These are phyloP conservation scores for Puccinia hordei DNA, from an alignment of 1,284 basidiomycete genomes.

Conservation along the genomic window DNA sequence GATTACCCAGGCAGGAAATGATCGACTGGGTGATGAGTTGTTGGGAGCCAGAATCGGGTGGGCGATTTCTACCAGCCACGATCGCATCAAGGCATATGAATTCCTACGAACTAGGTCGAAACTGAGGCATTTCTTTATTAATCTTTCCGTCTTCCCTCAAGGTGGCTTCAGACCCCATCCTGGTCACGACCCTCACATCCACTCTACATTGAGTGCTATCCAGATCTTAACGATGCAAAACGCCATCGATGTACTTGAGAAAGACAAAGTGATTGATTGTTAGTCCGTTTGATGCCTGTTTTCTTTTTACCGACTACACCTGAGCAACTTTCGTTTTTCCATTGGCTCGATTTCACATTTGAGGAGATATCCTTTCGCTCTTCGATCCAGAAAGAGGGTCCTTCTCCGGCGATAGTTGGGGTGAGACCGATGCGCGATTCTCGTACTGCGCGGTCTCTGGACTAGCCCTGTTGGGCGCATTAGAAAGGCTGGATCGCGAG, in stretches of 20 bases:
- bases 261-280: slow-evolving; percentile 59
- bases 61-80: background rate
- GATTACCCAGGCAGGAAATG: slow-evolving; percentile 78
- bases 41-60: slow-evolving; percentile 75
- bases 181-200: slow-evolving; percentile 86
- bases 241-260: slow-evolving; percentile 72
- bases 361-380: slow-evolving; percentile 74
- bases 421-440: slow-evolving; percentile 90
- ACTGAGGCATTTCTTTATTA: background rate
- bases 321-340: background rate
- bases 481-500: slow-evolving; percentile 62
- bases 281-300: no score
- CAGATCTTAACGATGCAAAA: slow-evolving; percentile 84
- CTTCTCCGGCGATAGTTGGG: slow-evolving; percentile 85
- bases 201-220: slow-evolving; percentile 83
- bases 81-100: background rate
- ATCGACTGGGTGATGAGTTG: slow-evolving; percentile 85
- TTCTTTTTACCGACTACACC: slow-evolving; percentile 37
- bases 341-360: background rate
- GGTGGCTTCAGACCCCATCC: slow-evolving; percentile 87
- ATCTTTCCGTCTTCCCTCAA: background rate
- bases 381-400: slow-evolving; percentile 77
- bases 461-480: slow-evolving; percentile 75
- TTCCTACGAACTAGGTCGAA: background rate
- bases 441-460: slow-evolving; percentile 80